Evolutionary conservation across 208 protist species (phyloP).

Genomic region (Trypanosoma conorhini): DNA sequence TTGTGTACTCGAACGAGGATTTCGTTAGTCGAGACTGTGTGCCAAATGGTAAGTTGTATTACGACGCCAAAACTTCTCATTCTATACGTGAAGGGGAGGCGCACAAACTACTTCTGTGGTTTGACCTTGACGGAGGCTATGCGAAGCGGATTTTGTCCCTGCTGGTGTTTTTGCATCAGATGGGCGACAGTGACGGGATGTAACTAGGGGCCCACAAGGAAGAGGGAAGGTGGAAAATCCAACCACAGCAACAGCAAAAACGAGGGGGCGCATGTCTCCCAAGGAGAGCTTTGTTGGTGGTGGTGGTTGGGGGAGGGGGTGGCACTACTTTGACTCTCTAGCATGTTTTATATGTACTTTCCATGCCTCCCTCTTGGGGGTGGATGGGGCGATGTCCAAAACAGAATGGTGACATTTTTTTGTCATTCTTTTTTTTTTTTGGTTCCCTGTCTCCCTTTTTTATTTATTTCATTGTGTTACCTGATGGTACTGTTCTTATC

Average conservation of each 20-base stretch:
- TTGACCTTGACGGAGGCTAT: slow-evolving; percentile 44
- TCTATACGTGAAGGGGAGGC: slow-evolving; percentile 28
- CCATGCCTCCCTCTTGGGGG: neutral
- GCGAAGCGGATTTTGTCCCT: slow-evolving; percentile 31
- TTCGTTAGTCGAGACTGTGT: slow-evolving; percentile 50
- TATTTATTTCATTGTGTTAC: too few relatives aligned
- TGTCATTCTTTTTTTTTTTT: neutral
- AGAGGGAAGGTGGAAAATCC: neutral
- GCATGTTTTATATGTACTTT: slow-evolving; percentile 4
- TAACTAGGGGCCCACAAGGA: slow-evolving; percentile 10
- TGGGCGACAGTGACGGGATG: slow-evolving; percentile 13
- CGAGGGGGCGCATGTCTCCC: neutral
- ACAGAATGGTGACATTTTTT: neutral
- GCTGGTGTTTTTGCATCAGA: slow-evolving; percentile 16
- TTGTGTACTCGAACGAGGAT: slow-evolving; percentile 45
- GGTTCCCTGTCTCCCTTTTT: neutral
- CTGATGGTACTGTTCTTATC: too few relatives aligned
- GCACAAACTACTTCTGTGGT: slow-evolving; percentile 62
- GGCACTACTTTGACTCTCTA: neutral
- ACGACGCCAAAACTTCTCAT: slow-evolving; percentile 36
- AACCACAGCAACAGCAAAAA: neutral
- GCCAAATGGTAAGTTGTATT: slow-evolving; percentile 35
- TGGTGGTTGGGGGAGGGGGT: too few relatives aligned
- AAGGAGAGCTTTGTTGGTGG: neutral
- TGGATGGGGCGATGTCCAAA: neutral